A percentile compares a stretch with the other conserved stretches of the same genome.
phyloP scores from a whole-genome alignment of 345 rosid species.

The Iberis pinnata region DNA sequence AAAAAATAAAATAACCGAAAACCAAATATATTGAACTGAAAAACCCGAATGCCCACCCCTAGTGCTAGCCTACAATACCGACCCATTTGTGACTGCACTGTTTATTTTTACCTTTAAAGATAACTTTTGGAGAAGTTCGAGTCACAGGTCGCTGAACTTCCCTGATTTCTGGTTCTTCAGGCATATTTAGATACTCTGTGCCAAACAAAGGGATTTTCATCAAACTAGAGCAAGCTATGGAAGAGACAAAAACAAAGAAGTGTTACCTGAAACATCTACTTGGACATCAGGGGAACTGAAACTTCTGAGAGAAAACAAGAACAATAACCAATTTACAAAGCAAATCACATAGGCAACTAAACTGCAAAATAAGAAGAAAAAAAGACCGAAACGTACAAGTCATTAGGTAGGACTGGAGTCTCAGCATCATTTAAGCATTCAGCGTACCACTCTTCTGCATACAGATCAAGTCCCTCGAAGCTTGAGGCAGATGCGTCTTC shows the following conservation, averaged over 20 bases:
- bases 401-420: conserved; percentile 42
- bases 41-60: too few species aligned
- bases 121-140: conserved; percentile 54
- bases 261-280: conserved; percentile 52
- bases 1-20: too few species aligned
- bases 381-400: conserved; percentile 45
- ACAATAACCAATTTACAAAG: conserved; percentile 17
- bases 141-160: conserved; percentile 41
- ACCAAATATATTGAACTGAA: too few species aligned
- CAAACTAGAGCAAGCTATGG: background rate
- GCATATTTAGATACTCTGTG: conserved; percentile 50
- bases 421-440: conserved; percentile 65
- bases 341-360: conserved; percentile 11
- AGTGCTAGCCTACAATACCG: too few species aligned
- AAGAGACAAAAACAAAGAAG: conserved; percentile 7
- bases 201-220: background rate
- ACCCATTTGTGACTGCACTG: too few species aligned
- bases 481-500: conserved; percentile 45
- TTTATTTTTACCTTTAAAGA: conserved; percentile 61
- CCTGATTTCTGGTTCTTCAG: conserved; percentile 36
- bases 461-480: conserved; percentile 49
- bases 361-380: conserved; percentile 6
- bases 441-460: conserved; percentile 64
- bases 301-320: conserved; percentile 39
- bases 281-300: conserved; percentile 46